Evolutionary conservation across 1,284 basidiomycete genomes (phyloP).

Genomic region (Ceratobasidium sp.): DNA sequence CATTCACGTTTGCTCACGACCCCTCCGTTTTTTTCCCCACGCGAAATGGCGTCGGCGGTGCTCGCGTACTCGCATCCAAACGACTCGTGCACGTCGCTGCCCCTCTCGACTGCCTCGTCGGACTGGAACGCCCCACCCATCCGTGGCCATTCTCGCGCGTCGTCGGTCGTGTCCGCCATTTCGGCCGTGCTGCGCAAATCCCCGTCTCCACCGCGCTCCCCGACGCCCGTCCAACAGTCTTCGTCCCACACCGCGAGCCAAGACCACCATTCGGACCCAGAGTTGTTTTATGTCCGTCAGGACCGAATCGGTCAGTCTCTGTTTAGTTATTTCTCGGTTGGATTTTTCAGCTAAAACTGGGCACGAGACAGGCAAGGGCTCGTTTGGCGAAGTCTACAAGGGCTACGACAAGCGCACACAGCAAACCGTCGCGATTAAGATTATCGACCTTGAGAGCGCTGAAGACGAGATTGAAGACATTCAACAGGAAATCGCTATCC

Average conservation of each 20-base stretch:
- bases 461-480: slow-evolving; percentile 99
- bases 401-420: slow-evolving; percentile 92
- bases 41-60: slow-evolving; percentile 27
- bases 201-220: slow-evolving; percentile 4
- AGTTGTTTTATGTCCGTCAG: slow-evolving; percentile 94
- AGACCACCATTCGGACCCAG: slow-evolving; percentile 70
- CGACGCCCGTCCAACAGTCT: slow-evolving; percentile 13
- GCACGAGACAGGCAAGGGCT: slow-evolving; percentile 78
- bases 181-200: slow-evolving; percentile 37
- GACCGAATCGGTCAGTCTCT: slow-evolving; percentile 80
- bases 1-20: neutral
- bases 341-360: slow-evolving; percentile 25
- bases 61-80: slow-evolving; percentile 29
- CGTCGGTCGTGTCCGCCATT: slow-evolving; percentile 32
- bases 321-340: slow-evolving; percentile 48
- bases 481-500: slow-evolving; percentile 97
- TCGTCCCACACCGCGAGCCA: slow-evolving; percentile 21
- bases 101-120: neutral
- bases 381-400: slow-evolving; percentile 97
- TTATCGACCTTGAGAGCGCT: slow-evolving; percentile 97
- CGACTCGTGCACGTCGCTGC: slow-evolving; percentile 6
- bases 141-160: slow-evolving; percentile 7
- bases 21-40: neutral
- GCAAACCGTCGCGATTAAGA: slow-evolving; percentile 96
- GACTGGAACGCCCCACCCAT: neutral